phyloP scores from a whole-genome alignment of 169 alveolate species.

The Plasmodium coatneyi region DNA sequence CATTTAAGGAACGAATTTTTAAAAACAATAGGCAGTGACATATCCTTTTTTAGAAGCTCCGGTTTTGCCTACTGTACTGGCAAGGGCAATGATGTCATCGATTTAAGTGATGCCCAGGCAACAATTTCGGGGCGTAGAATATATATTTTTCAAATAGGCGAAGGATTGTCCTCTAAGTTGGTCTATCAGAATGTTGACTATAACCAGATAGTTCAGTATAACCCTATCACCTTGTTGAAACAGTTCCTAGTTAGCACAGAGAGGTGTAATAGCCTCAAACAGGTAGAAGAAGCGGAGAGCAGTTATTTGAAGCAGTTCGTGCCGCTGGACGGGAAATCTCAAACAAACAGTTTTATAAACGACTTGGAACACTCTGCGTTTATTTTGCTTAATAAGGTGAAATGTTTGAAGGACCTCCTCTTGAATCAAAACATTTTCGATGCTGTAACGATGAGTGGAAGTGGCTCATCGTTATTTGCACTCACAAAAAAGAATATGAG shows the following conservation, averaged over 20 bases:
- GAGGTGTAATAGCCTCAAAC: neutral
- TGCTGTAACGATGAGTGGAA: constrained; percentile 72
- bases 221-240: constrained; percentile 39
- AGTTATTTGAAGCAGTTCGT: constrained; percentile 16
- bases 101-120: constrained; percentile 14
- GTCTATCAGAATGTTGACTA: constrained; percentile 61
- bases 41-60: constrained; percentile 76
- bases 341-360: constrained; percentile 28
- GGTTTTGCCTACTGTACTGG: constrained; percentile 73
- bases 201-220: constrained; percentile 45
- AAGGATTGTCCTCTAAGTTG: constrained; percentile 41
- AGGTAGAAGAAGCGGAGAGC: constrained; percentile 22
- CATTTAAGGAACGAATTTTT: constrained; percentile 30
- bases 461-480: constrained; percentile 64
- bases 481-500: constrained; percentile 31
- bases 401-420: constrained; percentile 29
- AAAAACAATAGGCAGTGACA: constrained; percentile 80
- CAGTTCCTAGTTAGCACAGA: neutral
- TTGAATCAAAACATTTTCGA: constrained; percentile 28
- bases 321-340: neutral
- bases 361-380: constrained; percentile 65
- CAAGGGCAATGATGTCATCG: constrained; percentile 50
- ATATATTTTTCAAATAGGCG: constrained; percentile 39
- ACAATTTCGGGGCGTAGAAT: constrained; percentile 20
- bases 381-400: constrained; percentile 12